Base-by-base conservation (phyloP, 805 yeast species). In the Kodamaea neixiangensis region DNA sequence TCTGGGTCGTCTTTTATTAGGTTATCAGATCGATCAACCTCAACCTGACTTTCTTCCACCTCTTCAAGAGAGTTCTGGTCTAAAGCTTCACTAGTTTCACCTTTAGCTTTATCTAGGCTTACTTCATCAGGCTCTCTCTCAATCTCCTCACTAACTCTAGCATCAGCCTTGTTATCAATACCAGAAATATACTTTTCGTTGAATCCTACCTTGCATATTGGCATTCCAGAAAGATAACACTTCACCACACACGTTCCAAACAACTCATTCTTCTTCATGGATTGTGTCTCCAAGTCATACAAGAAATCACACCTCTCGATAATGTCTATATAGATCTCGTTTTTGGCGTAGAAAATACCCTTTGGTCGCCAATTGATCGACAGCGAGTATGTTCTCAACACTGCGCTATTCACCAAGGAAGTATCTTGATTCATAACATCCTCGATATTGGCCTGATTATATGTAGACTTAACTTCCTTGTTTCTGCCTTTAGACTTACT, bases 301-400 rank as follows among this genome's bases (percentile, higher is more conserved):
- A 54, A 44, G 52, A 74, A 74, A 21, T 71, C 73, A 54, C 70
- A 62, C 20, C 64, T 58, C 54, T 74, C 79, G n/a, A 70, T 59
- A 42, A 74, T 58, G 52, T 74, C 79, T 15, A 74, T 63, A 58
- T 66, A 74, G 10, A 74, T 71, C 58, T 74, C 79, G 56, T 74
- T 74, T 49, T 74, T 74, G 15, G 74, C 65, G 54, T 74, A 74
- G 49, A 69, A 73, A 5, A 74, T 74, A 13, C 79, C 79, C 55
- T 73, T 73, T 10, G 77, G 77, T 39, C 79, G 58, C 79, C 79
- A 74, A 56, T 67, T 72, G 35, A 73, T 68, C 1, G 75, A 65
- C 73, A 83, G 86, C 9, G 91, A 86, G 14, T 91, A 80, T 0
- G 96, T 85, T 55, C 91, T 79, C 2, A 91, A 78, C 13, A 93